Evolutionary conservation across 1,139 yeast species (phyloP).

Genomic region (Geotrichum aggregatum): DNA sequence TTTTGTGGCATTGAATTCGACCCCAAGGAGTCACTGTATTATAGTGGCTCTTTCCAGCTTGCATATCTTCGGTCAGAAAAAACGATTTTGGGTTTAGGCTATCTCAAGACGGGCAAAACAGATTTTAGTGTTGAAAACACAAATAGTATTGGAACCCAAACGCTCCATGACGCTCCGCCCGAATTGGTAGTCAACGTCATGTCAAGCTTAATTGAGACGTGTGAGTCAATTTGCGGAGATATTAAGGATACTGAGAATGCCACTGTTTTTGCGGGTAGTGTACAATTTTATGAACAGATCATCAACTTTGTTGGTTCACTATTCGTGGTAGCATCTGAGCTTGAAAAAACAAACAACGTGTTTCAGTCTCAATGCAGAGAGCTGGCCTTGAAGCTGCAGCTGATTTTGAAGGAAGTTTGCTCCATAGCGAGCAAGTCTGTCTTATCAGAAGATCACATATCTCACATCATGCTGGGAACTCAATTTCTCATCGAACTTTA

Average conservation of each 20-base stretch:
- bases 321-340: slow-evolving; percentile 1
- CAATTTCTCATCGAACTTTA: slow-evolving; percentile 1
- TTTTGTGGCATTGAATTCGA: slow-evolving; percentile 4
- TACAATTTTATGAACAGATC: slow-evolving; percentile 9
- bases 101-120: slow-evolving; percentile 7
- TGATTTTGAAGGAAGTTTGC: slow-evolving; percentile 6
- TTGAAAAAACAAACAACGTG: slow-evolving; percentile 3
- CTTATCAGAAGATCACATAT: slow-evolving; percentile 10
- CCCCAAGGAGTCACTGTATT: background rate
- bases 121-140: background rate
- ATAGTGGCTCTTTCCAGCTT: slow-evolving; percentile 8
- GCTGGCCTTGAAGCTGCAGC: slow-evolving; percentile 11
- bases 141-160: too few species aligned
- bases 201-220: slow-evolving; percentile 2
- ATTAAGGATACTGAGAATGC: slow-evolving; percentile 6
- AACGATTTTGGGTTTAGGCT: background rate
- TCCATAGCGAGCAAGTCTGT: background rate
- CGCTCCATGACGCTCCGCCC: slow-evolving; percentile 1
- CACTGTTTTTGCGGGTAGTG: slow-evolving; percentile 11
- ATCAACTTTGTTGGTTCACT: slow-evolving; percentile 8
- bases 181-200: slow-evolving; percentile 5
- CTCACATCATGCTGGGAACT: slow-evolving; percentile 9
- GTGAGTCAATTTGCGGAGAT: slow-evolving; percentile 1
- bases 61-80: background rate
- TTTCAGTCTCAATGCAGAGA: slow-evolving; percentile 16